Conservation (phyloP, 2,329 filamentous ascomycete genomes). For the Pseudocercospora crystallina region DNA sequence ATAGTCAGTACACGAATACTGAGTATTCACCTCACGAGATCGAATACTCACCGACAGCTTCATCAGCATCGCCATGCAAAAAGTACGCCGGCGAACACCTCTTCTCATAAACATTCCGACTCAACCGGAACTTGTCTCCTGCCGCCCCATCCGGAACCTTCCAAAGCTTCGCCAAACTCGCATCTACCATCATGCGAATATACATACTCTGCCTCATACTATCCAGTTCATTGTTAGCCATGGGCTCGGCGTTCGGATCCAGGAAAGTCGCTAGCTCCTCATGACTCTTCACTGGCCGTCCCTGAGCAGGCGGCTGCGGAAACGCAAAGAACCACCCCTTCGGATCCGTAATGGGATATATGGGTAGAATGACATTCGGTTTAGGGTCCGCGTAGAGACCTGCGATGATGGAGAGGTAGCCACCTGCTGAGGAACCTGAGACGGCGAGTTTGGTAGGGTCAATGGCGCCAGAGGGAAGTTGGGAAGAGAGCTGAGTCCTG, state of each 20-base stretch:
- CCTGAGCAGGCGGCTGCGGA: slow-evolving; percentile 27
- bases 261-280: slow-evolving; percentile 24
- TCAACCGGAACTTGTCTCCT: slow-evolving; percentile 28
- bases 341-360: slow-evolving; percentile 36
- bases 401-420: slow-evolving; percentile 33
- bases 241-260: slow-evolving; percentile 23
- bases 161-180: slow-evolving; percentile 29
- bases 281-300: slow-evolving; percentile 12
- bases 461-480: slow-evolving; percentile 18
- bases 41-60: slow-evolving; percentile 5
- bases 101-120: slow-evolving; percentile 26
- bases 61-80: slow-evolving; percentile 31
- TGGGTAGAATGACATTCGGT: slow-evolving; percentile 32
- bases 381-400: slow-evolving; percentile 35
- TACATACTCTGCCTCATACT: slow-evolving; percentile 27
- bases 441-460: slow-evolving; percentile 29
- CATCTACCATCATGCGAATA: slow-evolving; percentile 30
- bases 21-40: background rate
- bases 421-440: slow-evolving; percentile 32
- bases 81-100: slow-evolving; percentile 30
- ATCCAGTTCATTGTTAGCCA: slow-evolving; percentile 24
- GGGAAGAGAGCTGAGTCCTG: slow-evolving; percentile 18
- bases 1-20: background rate
- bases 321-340: slow-evolving; percentile 33
- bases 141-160: slow-evolving; percentile 18